Evolutionary conservation across 2,329 filamentous ascomycete genomes (phyloP).

Genomic region (Rasamsonia emersonii): DNA sequence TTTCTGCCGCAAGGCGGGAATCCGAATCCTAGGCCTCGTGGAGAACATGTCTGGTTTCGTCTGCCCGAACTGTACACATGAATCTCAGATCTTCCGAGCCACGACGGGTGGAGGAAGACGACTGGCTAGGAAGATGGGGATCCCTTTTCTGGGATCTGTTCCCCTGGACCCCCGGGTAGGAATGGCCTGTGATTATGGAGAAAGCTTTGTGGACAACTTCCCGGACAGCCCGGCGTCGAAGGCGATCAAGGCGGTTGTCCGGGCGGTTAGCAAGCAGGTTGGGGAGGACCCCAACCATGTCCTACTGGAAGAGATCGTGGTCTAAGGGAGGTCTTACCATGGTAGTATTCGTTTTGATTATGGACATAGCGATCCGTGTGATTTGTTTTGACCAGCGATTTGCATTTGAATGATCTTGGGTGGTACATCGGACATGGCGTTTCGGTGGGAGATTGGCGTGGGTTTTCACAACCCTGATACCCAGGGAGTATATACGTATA

Average conservation of each 20-base stretch:
- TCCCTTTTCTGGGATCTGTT: constrained; percentile 82
- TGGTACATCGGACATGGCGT: no score
- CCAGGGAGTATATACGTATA: no score
- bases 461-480: no score
- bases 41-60: constrained; percentile 99
- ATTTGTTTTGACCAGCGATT: no score
- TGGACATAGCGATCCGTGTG: no score
- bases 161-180: constrained; percentile 89
- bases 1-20: constrained; percentile 91
- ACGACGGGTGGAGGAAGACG: constrained; percentile 79
- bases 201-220: constrained; percentile 92
- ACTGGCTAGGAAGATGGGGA: constrained; percentile 74
- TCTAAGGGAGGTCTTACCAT: constrained; percentile 11
- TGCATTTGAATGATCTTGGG: no score
- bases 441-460: no score
- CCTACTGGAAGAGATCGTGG: constrained; percentile 25
- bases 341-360: constrained; percentile 9
- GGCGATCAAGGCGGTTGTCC: constrained; percentile 74
- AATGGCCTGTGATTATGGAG: constrained; percentile 93
- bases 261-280: constrained; percentile 57
- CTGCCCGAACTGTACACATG: constrained; percentile 79
- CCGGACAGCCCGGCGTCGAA: constrained; percentile 84
- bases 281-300: constrained; percentile 51
- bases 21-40: constrained; percentile 76
- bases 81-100: constrained; percentile 76